Conservation (phyloP, 345 rosid species). For the Triadica sebifera region DNA sequence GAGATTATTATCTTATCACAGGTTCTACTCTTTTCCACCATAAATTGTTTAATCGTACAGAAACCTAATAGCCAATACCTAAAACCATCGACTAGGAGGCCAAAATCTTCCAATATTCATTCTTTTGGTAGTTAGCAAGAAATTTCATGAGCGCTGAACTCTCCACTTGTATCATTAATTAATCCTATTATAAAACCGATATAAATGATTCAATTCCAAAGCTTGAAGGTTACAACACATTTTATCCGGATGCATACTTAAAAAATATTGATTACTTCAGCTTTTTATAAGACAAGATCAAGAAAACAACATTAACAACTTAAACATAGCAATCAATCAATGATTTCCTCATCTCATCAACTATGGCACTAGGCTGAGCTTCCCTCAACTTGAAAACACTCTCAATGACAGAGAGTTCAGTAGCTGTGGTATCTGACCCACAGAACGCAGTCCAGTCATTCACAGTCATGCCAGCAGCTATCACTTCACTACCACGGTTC, state of each 20-base stretch:
- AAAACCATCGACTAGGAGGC: no score
- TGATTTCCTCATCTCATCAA: conserved; percentile 89
- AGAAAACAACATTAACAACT: conserved; percentile 1
- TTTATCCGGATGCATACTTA: no score
- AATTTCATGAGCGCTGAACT: no score
- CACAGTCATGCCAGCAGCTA: conserved; percentile 77
- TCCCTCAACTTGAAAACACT: conserved; percentile 90
- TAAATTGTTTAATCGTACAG: no score
- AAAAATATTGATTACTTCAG: not conserved
- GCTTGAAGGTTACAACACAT: not conserved
- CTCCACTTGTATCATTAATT: no score
- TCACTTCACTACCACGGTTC: conserved; percentile 85
- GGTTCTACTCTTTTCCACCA: no score
- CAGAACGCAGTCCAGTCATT: conserved; percentile 91
- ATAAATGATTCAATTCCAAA: not conserved
- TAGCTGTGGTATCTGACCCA: conserved; percentile 92
- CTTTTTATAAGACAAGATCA: not conserved
- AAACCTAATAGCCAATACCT: no score
- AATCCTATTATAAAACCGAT: not conserved
- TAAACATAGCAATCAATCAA: conserved; percentile 74
- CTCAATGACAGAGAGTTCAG: conserved; percentile 85
- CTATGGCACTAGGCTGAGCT: conserved; percentile 77
- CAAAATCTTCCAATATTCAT: no score
- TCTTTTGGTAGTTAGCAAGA: no score
- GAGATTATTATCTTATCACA: no score